Base-by-base conservation (phyloP, 371 early-diverging fungal genomes). In the Fennellomyces sp. region DNA sequence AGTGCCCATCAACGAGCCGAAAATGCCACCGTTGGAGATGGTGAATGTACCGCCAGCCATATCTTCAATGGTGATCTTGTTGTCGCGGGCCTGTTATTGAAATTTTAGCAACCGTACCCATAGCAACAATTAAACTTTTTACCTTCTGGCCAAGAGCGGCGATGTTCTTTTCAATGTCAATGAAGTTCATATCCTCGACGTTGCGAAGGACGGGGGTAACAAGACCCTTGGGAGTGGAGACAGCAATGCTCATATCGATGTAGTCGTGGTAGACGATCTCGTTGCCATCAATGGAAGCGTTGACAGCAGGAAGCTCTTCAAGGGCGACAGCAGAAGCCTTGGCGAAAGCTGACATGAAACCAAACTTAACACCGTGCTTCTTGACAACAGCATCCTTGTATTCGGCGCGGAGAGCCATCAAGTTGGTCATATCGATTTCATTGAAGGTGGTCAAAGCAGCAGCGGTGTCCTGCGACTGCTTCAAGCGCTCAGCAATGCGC, bases 11-110 rank as follows among this genome's bases (percentile, higher is more conserved):
- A 98, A 76, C 28, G 96, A 96, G 30, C 98, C 98, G 76, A 95
- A 97, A 41, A 97, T 95, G 56, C 98, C 98, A 68, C 97, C 98
- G 85, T 98, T 98, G 47, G 96, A 95, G 60, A 98, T 95, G 67
- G 98, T 98, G 78, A 98, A 98, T 45, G 98, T 98, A 57, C 98
- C 98, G 58, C 98, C 98, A 55, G 93, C 87, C 87, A 98, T 83
- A 70, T 98, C 97, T 82, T 98, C 97, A 66, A 97, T 89, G 26
- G 97, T 90, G 75, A 98, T 92, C 70, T 91, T 90, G 79, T 94
- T 94, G 65, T 94, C 94, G 56, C 94, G 89, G 51, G 98, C 98
- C 93, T 92, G 70, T 3, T 52, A 19, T 15, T 1, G 1, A 41
- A 17, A 41, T n/a, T n/a, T 15, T 5, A 41, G 6, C 12, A 10